Base-by-base conservation (phyloP, 768 basidiomycete genomes). In the Hysterangium stoloniferum region DNA sequence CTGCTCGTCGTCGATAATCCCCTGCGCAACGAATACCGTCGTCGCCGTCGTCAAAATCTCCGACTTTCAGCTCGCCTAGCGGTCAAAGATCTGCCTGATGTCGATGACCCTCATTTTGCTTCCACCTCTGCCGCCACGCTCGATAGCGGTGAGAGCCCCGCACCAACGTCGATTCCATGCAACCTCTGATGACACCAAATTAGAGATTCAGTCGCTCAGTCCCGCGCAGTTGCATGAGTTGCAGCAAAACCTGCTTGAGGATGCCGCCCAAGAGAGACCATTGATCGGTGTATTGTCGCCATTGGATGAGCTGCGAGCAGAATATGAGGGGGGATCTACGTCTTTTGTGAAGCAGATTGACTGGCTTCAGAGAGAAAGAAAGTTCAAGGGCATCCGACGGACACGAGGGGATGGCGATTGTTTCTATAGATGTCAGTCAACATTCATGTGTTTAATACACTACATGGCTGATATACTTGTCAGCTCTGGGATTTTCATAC, bases 401-500 rank as follows among this genome's bases (percentile, higher is more conserved):
- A 78, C 85, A 0, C 75, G 82, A 66, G 91, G 92, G 68, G 78
- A 80, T 59, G 91, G 67, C 45, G 87, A 68, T 57, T 73, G 68
- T 48, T 61, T 45, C 27, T 40, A 24, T 17, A 44, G 43, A 51
- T 51, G 49, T 51, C n/a, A 19, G 49, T 36, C 22, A 44, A 25
- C 36, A n/a, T 9, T 5, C 17, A 6, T 37, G 12, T 33, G 46
- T n/a, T 35, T 20, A 9, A 8, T 12, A 8, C 38, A 9, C n/a
- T 25, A 4, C 4, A 29, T 20, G 15, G 44, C 9, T 25, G 6
- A 20, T 27, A 45, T 56, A 45, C 45, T 54, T 6, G 7, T 36
- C 52, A 90, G 91, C 91, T 9, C 72, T 93, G 45, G 87, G 80
- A 6, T 90, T 89, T 57, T 80, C 88, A 5, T 91, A 86, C 61